Evolutionary conservation across 495 filamentous ascomycete species (phyloP).

Genomic region (Penicillium odoratum): DNA sequence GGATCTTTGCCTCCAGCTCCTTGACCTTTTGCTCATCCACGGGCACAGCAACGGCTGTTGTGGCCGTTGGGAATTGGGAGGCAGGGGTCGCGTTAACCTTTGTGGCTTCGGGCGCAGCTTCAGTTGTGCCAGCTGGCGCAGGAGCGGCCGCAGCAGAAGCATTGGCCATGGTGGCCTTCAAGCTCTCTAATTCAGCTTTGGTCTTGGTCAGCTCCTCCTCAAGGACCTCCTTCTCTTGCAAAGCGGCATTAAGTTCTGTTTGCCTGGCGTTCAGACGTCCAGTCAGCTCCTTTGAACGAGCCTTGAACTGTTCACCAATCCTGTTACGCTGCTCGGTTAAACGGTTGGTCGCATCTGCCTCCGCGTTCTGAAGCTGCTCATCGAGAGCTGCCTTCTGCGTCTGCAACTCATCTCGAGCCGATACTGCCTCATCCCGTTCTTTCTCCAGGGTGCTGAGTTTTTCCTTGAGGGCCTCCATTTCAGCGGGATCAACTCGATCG

Average conservation of each 20-base stretch:
- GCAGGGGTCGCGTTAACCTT: slow-evolving; percentile 39
- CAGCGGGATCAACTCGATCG: slow-evolving; percentile 88
- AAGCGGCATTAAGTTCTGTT: slow-evolving; percentile 40
- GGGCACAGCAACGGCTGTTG: slow-evolving; percentile 22
- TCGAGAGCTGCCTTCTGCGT: slow-evolving; percentile 58
- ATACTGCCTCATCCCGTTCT: slow-evolving; percentile 64
- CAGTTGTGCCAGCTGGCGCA: not conserved
- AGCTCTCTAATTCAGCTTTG: slow-evolving; percentile 41
- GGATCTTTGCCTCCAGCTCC: slow-evolving; percentile 46
- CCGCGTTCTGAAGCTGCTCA: slow-evolving; percentile 51
- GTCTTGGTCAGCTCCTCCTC: slow-evolving; percentile 48
- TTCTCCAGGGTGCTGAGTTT: slow-evolving; percentile 61
- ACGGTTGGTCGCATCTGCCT: slow-evolving; percentile 36
- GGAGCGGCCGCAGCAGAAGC: slow-evolving; percentile 23
- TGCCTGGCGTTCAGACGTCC: slow-evolving; percentile 53
- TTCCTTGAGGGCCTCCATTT: slow-evolving; percentile 82
- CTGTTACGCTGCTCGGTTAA: slow-evolving; percentile 49
- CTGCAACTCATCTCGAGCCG: slow-evolving; percentile 53
- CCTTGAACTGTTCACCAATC: slow-evolving; percentile 63
- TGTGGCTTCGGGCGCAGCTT: slow-evolving; percentile 18
- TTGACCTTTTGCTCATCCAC: slow-evolving; percentile 37
- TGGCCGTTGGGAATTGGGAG: slow-evolving; percentile 38
- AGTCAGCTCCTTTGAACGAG: slow-evolving; percentile 50
- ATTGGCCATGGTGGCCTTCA: slow-evolving; percentile 37
- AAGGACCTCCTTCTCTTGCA: slow-evolving; percentile 52